Conservation (phyloP, 306 rosid genomes). For the Rosa chinensis region DNA sequence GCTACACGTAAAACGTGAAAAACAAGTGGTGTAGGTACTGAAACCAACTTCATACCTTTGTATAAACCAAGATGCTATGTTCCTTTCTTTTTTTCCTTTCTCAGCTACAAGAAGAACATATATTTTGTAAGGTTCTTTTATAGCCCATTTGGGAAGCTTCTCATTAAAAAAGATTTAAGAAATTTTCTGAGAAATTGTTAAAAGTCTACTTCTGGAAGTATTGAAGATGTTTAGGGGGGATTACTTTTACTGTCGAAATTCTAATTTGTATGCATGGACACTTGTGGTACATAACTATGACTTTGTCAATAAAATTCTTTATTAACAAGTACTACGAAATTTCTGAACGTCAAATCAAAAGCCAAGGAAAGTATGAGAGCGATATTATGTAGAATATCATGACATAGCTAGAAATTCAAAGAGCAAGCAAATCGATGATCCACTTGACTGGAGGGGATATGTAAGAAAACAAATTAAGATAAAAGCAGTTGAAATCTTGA, state of each 20-base stretch:
- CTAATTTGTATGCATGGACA: background rate
- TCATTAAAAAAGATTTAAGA: background rate
- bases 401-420: too few relatives aligned
- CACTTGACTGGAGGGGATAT: too few relatives aligned
- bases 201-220: background rate
- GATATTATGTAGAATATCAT: too few relatives aligned
- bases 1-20: background rate
- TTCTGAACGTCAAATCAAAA: background rate
- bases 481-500: background rate
- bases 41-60: constrained; percentile 14
- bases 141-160: background rate
- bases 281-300: background rate
- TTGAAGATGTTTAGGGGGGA: background rate
- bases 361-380: too few relatives aligned
- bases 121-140: background rate
- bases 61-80: background rate
- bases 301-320: background rate
- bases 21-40: background rate
- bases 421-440: too few relatives aligned
- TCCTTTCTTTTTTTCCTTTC: background rate
- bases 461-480: too few relatives aligned
- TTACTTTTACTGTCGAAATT: background rate
- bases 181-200: constrained; percentile 17
- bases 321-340: background rate
- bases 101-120: background rate